Base-by-base conservation (phyloP, 2,329 filamentous ascomycete species). In the Botrytis squamosa region DNA sequence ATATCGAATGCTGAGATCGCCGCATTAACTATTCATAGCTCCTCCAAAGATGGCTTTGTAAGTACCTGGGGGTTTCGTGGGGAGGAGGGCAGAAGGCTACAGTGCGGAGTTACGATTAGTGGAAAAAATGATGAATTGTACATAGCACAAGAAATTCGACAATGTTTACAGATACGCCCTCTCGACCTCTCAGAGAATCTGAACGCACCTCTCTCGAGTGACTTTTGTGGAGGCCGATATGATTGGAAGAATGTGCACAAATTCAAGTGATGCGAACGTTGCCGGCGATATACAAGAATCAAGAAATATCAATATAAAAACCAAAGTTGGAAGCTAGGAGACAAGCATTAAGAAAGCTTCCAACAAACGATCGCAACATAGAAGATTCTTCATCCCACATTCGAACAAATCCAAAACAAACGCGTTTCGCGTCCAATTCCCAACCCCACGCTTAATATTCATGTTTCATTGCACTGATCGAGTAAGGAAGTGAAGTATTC, bases 41-140 rank as follows among this genome's bases (percentile, higher is more conserved):
- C 80, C 80, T 49, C 76, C 78, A 60, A 77, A 78, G 62, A 79
- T 78, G 59, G 40, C 55, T 57, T 60, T 74, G 46, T 74, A 66
- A 62, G 49, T 60, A 25, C 18, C 49, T 59, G 52, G 52, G 52
- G 9, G 42, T 29, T 52, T 42, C 29, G 40, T 46, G 55, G 68
- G 22, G 16, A 46, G 59, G 29, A 52, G 8, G 63, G 44, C 25
- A 46, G 63, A 38, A 40, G 49, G 38, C 20, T 33, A 44, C n/a
- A 69, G 40, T 52, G n/a, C 10, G n/a, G 40, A 69, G n/a, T 33
- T 57, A 33, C 36, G 57, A 16, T 33, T n/a, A 16, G 49, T 57
- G 40, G 49, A 67, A 68, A n/a, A 10, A 49, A 42, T 9, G 7
- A 36, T 25, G 66, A 67, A 46, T 59, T 72, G 63, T 72, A 72